A percentile compares a stretch with the other conserved stretches of the same genome.
Evolutionary conservation across 805 yeast species (phyloP).

Genomic region (Wickerhamiella occidentalis): DNA sequence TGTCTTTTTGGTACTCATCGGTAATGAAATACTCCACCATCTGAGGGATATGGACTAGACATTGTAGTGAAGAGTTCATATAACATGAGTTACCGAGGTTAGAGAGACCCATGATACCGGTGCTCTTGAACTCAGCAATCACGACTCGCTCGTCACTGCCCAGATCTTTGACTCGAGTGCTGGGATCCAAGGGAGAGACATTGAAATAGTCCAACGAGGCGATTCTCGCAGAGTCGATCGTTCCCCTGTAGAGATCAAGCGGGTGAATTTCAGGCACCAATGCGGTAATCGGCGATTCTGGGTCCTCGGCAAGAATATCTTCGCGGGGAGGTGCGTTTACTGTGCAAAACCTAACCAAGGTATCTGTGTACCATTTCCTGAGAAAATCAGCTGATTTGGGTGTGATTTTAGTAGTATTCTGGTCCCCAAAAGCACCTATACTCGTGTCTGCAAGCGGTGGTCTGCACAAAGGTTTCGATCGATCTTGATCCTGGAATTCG

Average conservation of each 20-base stretch:
- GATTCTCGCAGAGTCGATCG: not conserved
- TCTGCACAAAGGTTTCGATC: not conserved
- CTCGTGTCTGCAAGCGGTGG: not conserved
- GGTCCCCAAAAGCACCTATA: not conserved
- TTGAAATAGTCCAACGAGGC: not conserved
- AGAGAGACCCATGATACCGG: slow-evolving; percentile 48
- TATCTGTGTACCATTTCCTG: slow-evolving; percentile 5
- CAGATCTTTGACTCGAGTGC: slow-evolving; percentile 9
- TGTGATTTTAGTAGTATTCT: not conserved
- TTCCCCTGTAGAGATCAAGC: slow-evolving; percentile 6
- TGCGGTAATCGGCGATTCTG: not conserved
- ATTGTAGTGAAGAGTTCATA: slow-evolving; percentile 90
- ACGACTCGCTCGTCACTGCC: slow-evolving; percentile 14
- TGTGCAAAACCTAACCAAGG: slow-evolving; percentile 1
- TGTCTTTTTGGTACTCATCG: slow-evolving; percentile 47
- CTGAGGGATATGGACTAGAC: slow-evolving; percentile 75
- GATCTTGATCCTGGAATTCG: not conserved
- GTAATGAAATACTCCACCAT: slow-evolving; percentile 56
- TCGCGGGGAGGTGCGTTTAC: not conserved
- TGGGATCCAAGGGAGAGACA: not conserved
- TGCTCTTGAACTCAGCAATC: not conserved
- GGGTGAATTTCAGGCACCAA: not conserved
- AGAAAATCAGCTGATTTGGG: not conserved
- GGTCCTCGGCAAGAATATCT: not conserved
- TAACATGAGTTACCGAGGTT: slow-evolving; percentile 87